A percentile compares a stretch with the other conserved stretches of the same genome.
phyloP scores from a whole-genome alignment of 2,329 filamentous ascomycete species.

The Epichloe scottii region DNA sequence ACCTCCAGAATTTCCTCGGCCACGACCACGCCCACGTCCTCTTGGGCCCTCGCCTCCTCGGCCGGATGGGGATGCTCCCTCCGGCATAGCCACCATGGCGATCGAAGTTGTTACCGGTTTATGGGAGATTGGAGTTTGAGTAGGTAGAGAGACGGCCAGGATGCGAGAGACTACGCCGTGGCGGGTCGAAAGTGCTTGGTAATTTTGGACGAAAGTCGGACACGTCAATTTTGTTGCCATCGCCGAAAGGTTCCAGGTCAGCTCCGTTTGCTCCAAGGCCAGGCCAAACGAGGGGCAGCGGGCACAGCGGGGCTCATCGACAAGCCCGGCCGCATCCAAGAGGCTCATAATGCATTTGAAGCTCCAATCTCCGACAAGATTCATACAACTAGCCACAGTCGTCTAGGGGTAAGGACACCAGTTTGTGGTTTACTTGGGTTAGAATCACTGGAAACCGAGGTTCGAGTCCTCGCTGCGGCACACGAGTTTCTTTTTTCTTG shows the following conservation, averaged over 20 bases:
- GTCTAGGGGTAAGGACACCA: conserved; percentile 10
- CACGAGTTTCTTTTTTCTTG: neutral
- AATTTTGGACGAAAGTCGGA: too few species aligned
- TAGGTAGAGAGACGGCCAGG: neutral
- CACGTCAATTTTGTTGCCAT: too few species aligned
- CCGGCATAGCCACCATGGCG: conserved; percentile 9
- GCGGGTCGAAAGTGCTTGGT: too few species aligned
- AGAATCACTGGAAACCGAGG: conserved; percentile 8
- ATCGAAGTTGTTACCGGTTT: neutral
- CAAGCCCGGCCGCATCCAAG: neutral
- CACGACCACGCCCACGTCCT: conserved; percentile 28
- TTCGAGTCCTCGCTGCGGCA: conserved; percentile 9
- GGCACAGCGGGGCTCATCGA: too few species aligned
- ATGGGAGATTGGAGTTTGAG: neutral
- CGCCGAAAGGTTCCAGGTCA: too few species aligned
- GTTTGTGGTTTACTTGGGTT: conserved; percentile 4
- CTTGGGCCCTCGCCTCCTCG: conserved; percentile 22
- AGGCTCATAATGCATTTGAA: neutral
- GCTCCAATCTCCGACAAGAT: accelerated
- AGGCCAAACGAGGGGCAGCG: too few species aligned
- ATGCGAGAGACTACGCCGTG: too few species aligned
- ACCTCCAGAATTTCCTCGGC: conserved; percentile 1
- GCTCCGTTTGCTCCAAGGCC: too few species aligned
- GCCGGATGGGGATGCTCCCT: conserved; percentile 10
- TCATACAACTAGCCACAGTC: conserved; percentile 1